Base-by-base conservation (phyloP, 2,329 filamentous ascomycete species). In the Chaetomiaceae sp. region DNA sequence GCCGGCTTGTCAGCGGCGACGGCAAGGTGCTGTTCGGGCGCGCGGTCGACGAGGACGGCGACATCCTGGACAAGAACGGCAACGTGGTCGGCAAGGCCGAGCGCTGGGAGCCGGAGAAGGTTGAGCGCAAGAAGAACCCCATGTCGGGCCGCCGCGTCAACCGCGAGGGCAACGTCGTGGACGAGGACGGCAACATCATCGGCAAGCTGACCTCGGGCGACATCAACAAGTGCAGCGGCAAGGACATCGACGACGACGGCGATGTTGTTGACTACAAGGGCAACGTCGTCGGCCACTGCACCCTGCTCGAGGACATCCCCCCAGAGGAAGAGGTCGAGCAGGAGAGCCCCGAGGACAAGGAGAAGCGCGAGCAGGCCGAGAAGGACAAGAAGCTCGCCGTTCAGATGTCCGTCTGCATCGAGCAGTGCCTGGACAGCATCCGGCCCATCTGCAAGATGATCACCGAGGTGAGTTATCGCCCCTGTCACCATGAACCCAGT, bases 371-470 rank as follows among this genome's bases (percentile, higher is more conserved):
- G 52, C 66, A 77, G 56, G 70, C 74, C 6, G 80, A 79, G 62
- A 73, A 83, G 51, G 88, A 95, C 62, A 75, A 74, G 54, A 80
- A 94, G 68, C 76, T 95, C 30, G 89, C 89, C 1, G 74, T 78
- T 51, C 84, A 86, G 69, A 89, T 95, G 72, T 73, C 76, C 11
- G 70, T 67, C 47, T 84, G 85, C 58, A 79, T 94, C 56, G 77
- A 84, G 60, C 81, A 90, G 64, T 87, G 87, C 12, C 75, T 95
- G 6, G 88, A 95, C 60, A 86, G 83, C 63, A 79, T 95, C 62
- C 82, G 86, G 56, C 89, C 89, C 9, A 81, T 95, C 61, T 86
- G 86, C 73, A 88, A 86, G 69, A 78, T 88, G 71, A 95, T 95
- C 65, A 86, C 80, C 4, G 84, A 89, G 53, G 82, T 84, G 75